Base-by-base conservation (phyloP, 164 flowering plant species). In the Vitis riparia region DNA sequence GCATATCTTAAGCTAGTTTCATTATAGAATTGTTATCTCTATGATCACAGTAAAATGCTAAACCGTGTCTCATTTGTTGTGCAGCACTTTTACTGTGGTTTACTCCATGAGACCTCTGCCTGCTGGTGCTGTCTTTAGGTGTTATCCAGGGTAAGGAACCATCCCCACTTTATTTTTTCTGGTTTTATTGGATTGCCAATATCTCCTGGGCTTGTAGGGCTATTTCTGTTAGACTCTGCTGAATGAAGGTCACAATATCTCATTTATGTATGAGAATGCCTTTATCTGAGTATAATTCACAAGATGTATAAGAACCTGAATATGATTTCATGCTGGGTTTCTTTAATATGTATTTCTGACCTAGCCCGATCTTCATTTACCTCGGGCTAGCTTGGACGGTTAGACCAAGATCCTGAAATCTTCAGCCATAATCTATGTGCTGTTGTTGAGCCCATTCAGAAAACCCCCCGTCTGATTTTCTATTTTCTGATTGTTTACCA, bases 81-180 rank as follows among this genome's bases (percentile, higher is more conserved):
- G 86, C 89, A 95, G 99, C 69, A 84, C 92, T 23, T 95, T 95
- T 68, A 91, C 97, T 8, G 68, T 79, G 2, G 97, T 86, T 65
- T 95, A 93, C 80, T 91, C 96, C 0, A 95, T 95, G 99, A 89
- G 83, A 78, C 97, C 99, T 51, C 75, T 93, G 70, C 85, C 92
- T 47, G 37, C 83, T 53, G 99, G 99, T 74, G 99, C 99, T 68
- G 94, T 93, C 6, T 91, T 90, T 63, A 82, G 98, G 76, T 93
- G 97, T 75, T 95, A 91, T 83, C 99, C 99, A 27, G 98, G 91
- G 99, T 93, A 79, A 85, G 88, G 51, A 5, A 5, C 55, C 69
- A 23, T 68, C 68, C 4, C 27, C 15, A 13, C 15, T 16, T 17
- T 67, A 9, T 57, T 2, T 53, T 59, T 48, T 27, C 57, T 48